Base-by-base conservation (phyloP, 495 filamentous ascomycete species). In the Penicillium simplicissimum region DNA sequence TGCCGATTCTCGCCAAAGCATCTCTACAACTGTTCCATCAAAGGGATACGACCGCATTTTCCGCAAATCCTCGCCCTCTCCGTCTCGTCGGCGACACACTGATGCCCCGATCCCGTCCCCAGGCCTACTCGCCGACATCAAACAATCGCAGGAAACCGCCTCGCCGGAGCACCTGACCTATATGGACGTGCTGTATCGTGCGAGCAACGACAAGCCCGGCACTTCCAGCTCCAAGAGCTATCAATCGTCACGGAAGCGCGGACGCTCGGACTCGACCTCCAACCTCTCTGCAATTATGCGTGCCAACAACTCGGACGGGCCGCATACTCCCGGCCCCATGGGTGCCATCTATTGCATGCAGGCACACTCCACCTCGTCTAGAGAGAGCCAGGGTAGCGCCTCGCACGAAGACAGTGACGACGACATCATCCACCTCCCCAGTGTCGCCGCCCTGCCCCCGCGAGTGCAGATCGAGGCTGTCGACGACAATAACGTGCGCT, bases 361-460 rank as follows among this genome's bases (percentile, higher is more conserved):
- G 45, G 77, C 77, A 13, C 74, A 79, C 17, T 76, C 74, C 1
- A 64, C 58, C 3, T 64, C 70, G 2, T 66, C 67, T 9, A 61
- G 55, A 9, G 64, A 68, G 21, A 65, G 67, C 62, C 64, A 59
- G 36, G 49, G 52, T 19, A 70, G 69, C 55, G 60, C 64, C 54
- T 68, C 73, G 8, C 56, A 36, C 9, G 69, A 76, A 33, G 77
- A 75, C 25, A 69, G 66, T 5, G 76, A 80, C 38, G 73, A 75
- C 52, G 76, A 78, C 8, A 73, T 80, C 47, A 72, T 78, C 40
- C 72, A 76, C 10, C 68, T 80, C 7, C 77, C 77, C 10, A 76
- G 74, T 34, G 60, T 73, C 21, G 64, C 28, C 10, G 54, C 63
- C 0, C 55, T 60, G 3, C 60, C 67, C 15, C 75, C 75, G 6